These are phyloP conservation scores for Pouteria campechiana DNA, from an alignment of 179 eudicot genomes.

Conservation along the genomic window DNA sequence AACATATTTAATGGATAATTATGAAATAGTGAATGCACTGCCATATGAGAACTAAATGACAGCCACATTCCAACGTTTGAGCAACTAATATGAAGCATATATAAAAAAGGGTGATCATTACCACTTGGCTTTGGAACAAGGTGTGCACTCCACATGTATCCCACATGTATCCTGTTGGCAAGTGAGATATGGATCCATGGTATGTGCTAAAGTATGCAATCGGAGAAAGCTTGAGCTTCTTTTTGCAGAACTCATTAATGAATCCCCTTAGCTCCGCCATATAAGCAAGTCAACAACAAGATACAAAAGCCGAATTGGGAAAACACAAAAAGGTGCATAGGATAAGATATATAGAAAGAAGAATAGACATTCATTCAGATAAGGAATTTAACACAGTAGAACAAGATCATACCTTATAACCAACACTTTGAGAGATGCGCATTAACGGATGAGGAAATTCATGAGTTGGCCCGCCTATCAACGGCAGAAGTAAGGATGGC, in stretches of 20 bases:
- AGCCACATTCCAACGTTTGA: no score
- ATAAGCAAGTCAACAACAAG: constrained; percentile 73
- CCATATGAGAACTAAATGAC: no score
- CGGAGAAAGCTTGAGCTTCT: constrained; percentile 80
- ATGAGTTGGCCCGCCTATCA: constrained; percentile 84
- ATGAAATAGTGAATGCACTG: no score
- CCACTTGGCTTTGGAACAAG: constrained; percentile 86
- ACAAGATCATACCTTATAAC: constrained; percentile 69
- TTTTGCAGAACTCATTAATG: constrained; percentile 79
- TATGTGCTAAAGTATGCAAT: constrained; percentile 85
- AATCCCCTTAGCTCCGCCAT: constrained; percentile 92
- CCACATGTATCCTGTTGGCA: no score
- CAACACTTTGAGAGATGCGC: constrained; percentile 81
- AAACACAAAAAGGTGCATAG: constrained; percentile 6
- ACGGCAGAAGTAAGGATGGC: constrained; percentile 19
- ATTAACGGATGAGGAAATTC: constrained; percentile 90
- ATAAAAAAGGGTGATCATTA: no score
- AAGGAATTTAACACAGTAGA: background rate
- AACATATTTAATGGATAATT: no score
- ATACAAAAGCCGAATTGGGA: constrained; percentile 57
- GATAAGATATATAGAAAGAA: background rate
- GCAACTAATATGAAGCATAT: no score
- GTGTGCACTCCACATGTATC: constrained; percentile 97
- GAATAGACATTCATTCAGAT: background rate
- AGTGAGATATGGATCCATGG: constrained; percentile 74